A percentile compares a stretch with the other conserved stretches of the same genome.
These are phyloP conservation scores for Diaporthe aspalathi DNA, from an alignment of 2,329 filamentous ascomycete genomes.

Conservation along the genomic window DNA sequence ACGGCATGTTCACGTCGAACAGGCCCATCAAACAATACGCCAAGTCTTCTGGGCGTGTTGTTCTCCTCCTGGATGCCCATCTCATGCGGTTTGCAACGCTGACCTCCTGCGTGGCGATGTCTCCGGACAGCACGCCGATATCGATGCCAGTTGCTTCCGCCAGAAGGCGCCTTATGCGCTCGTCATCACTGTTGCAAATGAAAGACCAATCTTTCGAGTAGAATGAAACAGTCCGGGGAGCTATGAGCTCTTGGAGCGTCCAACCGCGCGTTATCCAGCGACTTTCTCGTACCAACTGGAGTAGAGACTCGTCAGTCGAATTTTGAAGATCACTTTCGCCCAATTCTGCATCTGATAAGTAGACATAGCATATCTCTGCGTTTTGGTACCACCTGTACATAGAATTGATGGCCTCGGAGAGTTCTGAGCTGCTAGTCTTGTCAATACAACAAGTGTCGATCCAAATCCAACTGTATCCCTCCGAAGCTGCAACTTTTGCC, in stretches of 20 bases:
- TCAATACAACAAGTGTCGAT: conserved; percentile 18
- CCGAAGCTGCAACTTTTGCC: background rate
- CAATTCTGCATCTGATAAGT: background rate
- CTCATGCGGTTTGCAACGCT: conserved; percentile 44
- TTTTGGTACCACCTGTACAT: conserved; percentile 19
- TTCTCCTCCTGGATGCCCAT: conserved; percentile 44
- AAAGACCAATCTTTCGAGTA: conserved; percentile 41
- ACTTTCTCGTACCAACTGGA: background rate
- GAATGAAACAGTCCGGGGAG: conserved; percentile 42
- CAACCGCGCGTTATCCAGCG: conserved; percentile 36
- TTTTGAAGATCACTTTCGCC: too few relatives aligned
- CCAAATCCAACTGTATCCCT: background rate
- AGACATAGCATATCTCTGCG: background rate
- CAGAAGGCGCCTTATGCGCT: conserved; percentile 21
- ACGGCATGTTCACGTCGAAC: conserved; percentile 45
- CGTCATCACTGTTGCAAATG: conserved; percentile 39
- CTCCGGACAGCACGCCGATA: background rate
- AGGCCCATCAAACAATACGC: conserved; percentile 47
- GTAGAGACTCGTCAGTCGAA: background rate
- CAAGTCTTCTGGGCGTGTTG: conserved; percentile 43
- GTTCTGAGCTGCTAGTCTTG: conserved; percentile 14
- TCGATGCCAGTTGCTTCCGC: background rate
- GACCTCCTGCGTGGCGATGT: conserved; percentile 1
- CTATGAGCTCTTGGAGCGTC: conserved; percentile 39
- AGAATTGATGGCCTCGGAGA: conserved; percentile 1